phyloP scores from a whole-genome alignment of 2,329 filamentous ascomycete species.

The Diaporthe velutina region DNA sequence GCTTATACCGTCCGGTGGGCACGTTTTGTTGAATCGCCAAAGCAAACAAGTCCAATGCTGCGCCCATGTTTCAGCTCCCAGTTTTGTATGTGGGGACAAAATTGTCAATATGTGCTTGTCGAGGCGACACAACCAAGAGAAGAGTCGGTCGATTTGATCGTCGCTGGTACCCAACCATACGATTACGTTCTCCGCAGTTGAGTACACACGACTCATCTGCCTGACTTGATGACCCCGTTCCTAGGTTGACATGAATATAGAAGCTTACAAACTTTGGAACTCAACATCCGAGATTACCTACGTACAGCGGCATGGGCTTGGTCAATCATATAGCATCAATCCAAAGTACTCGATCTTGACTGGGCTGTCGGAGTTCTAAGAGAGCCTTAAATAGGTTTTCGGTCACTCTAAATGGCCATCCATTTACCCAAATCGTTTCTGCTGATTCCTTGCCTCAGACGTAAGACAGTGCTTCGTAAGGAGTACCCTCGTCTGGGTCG shows the following conservation, averaged over 20 bases:
- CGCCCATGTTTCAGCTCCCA: too few species aligned
- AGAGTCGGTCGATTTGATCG: background rate
- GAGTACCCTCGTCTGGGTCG: background rate
- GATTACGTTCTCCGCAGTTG: background rate
- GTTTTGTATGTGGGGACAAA: too few species aligned
- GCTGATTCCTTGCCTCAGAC: background rate
- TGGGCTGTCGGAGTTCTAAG: background rate
- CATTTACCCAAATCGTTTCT: background rate
- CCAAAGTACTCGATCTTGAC: background rate
- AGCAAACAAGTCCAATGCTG: too few species aligned
- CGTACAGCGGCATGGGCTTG: background rate
- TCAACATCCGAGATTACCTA: too few species aligned
- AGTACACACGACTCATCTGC: background rate
- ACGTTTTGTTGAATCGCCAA: too few species aligned
- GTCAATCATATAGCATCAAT: background rate
- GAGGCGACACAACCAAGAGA: background rate
- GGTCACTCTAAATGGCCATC: background rate
- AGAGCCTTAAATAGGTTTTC: background rate
- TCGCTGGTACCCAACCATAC: background rate
- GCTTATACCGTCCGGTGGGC: too few species aligned
- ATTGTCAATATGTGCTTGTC: too few species aligned
- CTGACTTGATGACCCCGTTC: background rate
- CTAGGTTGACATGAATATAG: background rate
- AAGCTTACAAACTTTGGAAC: background rate
- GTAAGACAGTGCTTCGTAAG: conserved; percentile 1